Evolutionary conservation across 2,329 filamentous ascomycete species (phyloP), one percentile per base, ranked within the genome.

Genomic region (Trichoderma brevicompactum): DNA sequence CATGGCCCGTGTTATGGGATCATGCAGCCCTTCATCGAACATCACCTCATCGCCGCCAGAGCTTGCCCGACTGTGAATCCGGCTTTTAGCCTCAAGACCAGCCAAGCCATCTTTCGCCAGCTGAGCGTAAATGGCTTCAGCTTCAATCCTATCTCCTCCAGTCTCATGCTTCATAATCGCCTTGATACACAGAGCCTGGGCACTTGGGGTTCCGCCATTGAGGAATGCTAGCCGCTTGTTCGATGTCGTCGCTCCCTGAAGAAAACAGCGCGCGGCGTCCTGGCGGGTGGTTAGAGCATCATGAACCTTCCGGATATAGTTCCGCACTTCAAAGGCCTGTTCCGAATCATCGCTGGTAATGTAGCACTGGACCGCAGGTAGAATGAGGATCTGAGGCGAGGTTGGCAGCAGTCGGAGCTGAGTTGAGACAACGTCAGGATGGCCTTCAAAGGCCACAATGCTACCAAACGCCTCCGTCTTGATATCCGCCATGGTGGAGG

Each of bases 391-490:
- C 65, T 87, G 83, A 0, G 83, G 75, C 1, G 85, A 89, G 3
- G 79, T 80, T 8, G 87, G 87, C 10, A 89, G 80, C 3, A 89
- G 79, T 53, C 82, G 82, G 44, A 89, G 76, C 69, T 89, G 87
- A 3, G 85, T 87, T 28, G 83, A 81, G 36, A 89, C 79, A 36
- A 79, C 76, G 52, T 87, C 82, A 28, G 75, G 70, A 38, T 84
- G 79, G 6, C 87, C 87, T 71, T 89, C 87, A 64, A 89, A 82
- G 67, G 86, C 85, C 60, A 89, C 79, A 61, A 89, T 75, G 71
- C 80, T 84, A 53, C 86, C 85, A 53, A 70, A 63, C 38, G 67
- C 59, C n/a, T 70, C 69, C 59, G 70, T 69, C 66, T 71, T 64
- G 46, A 66, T 64, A 50, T 64, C 65, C 41, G 69, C 54, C 74